Evolutionary conservation across 345 rosid genomes (phyloP), one percentile per base, ranked within the genome.

Genomic region (Brassica nigra): DNA sequence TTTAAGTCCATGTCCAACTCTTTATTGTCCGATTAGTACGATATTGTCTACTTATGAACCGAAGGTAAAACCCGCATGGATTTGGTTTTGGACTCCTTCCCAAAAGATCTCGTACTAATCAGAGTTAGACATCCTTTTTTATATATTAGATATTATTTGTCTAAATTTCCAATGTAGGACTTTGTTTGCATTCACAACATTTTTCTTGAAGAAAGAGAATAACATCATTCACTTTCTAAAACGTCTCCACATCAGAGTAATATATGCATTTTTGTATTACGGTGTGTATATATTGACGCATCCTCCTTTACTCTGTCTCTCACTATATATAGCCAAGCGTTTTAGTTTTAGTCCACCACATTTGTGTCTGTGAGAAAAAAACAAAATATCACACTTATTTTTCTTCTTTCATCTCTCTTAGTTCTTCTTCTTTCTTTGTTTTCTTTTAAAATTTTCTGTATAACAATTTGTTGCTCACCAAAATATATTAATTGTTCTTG

Each of bases 271-370:
- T 27, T 39, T 61, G 28, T 23, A 8, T 23, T 1, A n/a, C 55
- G 6, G 42, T n/a, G 76, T 61, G 29, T 59, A 72, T 14, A 14
- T 29, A 66, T 66, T 12, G 1, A 71, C 20, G 57, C 57, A 49
- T n/a, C 66, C 9, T 8, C 59, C 23, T 14, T 49, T 47, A 4
- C 59, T 54, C 23, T 49, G 6, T 54, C 59, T 54, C 59, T 15
- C 27, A 52, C 47, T 54, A 39, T 72, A 78, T 71, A 71, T 65
- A 30, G 23, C 62, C 68, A 72, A 57, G 36, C 66, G 15, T 57
- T 71, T 57, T 39, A 72, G 72, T 72, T 65, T 39, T 6, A 62
- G 36, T 14, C 52, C 5, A 30, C 44, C 67, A 72, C 68, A 72
- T 4, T 42, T 36, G 66, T 12, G 20, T 66, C 8, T 54, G 16